Evolutionary conservation across 78 protist species (phyloP), one percentile per base, ranked within the genome.

Genomic region (Diacronema lutheri): DNA sequence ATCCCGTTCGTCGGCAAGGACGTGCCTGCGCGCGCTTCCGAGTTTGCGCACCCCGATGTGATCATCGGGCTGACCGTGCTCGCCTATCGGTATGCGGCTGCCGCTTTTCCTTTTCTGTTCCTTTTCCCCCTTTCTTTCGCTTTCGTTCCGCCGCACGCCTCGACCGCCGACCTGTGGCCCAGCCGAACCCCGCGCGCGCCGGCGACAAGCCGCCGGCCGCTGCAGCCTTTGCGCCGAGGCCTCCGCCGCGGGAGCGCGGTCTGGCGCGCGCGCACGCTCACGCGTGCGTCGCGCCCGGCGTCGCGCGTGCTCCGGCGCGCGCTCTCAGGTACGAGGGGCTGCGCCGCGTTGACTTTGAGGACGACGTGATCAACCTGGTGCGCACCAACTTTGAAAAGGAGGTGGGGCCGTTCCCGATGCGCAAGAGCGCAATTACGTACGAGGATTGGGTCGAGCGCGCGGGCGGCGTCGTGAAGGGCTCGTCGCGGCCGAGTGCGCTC

Each of bases 11-110:
- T 78, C n/a, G 86, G 90, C 20, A 87, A 87, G 74, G 90, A 87
- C 83, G 62, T 81, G 25, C 90, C 90, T 20, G 14, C 41, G 31
- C 90, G 35, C 35, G 13, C 86, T 35, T 25, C 82, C 80, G 92
- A 90, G 87, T 90, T 85, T 50, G 89, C 89, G 29, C 92, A 90
- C 62, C 89, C 89, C 23, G 92, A 90, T 82, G 71, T 90, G 41
- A 57, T 85, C 83, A 68, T 90, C 23, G 89, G 86, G 1, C 84
- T 90, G 35, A 72, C 89, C 19, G 25, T 85, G 21, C 76, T 90
- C 57, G 90, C 86, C 14, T 87, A 81, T 78, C 79, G 86, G 21
- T n/a, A n/a, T n/a, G n/a, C n/a, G n/a, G n/a, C n/a, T n/a, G n/a
- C n/a, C n/a, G n/a, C n/a, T n/a, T n/a, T n/a, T n/a, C n/a, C n/a